These are phyloP conservation scores for Penicillium robsamsonii DNA, from an alignment of 495 filamentous ascomycete species.

Conservation along the genomic window DNA sequence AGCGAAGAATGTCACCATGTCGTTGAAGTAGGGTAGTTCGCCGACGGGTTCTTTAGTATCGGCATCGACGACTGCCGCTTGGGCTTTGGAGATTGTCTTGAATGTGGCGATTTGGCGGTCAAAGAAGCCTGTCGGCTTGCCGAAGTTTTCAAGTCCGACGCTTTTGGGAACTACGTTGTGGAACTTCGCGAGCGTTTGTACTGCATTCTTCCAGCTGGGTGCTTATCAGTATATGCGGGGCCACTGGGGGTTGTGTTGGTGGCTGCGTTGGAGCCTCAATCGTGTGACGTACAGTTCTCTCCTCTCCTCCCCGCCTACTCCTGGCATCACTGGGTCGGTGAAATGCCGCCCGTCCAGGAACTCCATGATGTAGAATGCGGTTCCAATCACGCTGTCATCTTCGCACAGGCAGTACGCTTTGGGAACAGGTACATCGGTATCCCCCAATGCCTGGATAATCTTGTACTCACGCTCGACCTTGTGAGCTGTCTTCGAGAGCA, in stretches of 20 bases:
- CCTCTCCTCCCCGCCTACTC: constrained; percentile 65
- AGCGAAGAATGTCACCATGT: constrained; percentile 77
- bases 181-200: constrained; percentile 79
- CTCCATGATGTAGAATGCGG: constrained; percentile 94
- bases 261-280: not conserved
- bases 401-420: constrained; percentile 83
- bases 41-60: constrained; percentile 76
- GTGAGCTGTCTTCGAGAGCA: constrained; percentile 90
- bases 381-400: constrained; percentile 75
- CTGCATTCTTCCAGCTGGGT: constrained; percentile 74
- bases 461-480: constrained; percentile 93
- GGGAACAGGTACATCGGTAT: constrained; percentile 83
- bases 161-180: constrained; percentile 68
- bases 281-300: constrained; percentile 56
- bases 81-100: constrained; percentile 68
- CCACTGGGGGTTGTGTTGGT: not conserved
- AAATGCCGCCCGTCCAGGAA: constrained; percentile 91
- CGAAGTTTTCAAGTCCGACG: constrained; percentile 69
- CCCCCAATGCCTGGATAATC: constrained; percentile 77
- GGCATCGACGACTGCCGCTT: constrained; percentile 70
- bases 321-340: constrained; percentile 80
- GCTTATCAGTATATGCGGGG: not conserved
- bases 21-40: constrained; percentile 74
- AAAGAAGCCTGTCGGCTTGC: constrained; percentile 77
- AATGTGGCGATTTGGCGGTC: constrained; percentile 83